Percentiles rank a stretch among this genome's conserved stretches.
Conservation (phyloP, 805 yeast species). For the Candida railenensis region DNA sequence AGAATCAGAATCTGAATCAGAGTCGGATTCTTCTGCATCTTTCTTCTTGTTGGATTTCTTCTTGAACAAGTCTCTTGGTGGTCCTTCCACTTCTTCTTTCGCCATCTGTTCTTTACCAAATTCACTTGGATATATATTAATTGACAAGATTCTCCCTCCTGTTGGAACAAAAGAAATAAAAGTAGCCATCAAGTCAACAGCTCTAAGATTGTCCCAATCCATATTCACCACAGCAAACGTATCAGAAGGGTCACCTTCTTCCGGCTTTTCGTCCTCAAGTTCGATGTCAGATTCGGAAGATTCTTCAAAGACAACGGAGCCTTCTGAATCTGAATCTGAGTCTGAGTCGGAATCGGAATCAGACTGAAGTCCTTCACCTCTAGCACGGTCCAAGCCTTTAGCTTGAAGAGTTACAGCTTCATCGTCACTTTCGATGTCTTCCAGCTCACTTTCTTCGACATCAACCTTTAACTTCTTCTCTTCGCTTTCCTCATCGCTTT, state of each 20-base stretch:
- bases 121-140: constrained; percentile 81
- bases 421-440: constrained; percentile 12
- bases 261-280: constrained; percentile 60
- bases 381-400: constrained; percentile 52
- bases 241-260: constrained; percentile 80
- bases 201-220: constrained; percentile 95
- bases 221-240: constrained; percentile 89
- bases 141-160: constrained; percentile 65
- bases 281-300: constrained; percentile 55
- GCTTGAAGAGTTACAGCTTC: constrained; percentile 14
- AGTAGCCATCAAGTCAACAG: constrained; percentile 86
- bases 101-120: constrained; percentile 92
- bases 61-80: constrained; percentile 79
- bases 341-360: constrained; percentile 41
- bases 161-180: constrained; percentile 81
- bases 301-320: constrained; percentile 40
- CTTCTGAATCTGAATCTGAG: constrained; percentile 41
- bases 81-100: constrained; percentile 87
- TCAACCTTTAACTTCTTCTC: constrained; percentile 18
- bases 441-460: constrained; percentile 11
- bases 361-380: constrained; percentile 58
- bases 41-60: constrained; percentile 40
- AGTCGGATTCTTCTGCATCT: constrained; percentile 31
- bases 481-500: constrained; percentile 15
- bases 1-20: constrained; percentile 27